Conservation (phyloP, 2,329 filamentous ascomycete genomes). For the Cladosporium velox region DNA sequence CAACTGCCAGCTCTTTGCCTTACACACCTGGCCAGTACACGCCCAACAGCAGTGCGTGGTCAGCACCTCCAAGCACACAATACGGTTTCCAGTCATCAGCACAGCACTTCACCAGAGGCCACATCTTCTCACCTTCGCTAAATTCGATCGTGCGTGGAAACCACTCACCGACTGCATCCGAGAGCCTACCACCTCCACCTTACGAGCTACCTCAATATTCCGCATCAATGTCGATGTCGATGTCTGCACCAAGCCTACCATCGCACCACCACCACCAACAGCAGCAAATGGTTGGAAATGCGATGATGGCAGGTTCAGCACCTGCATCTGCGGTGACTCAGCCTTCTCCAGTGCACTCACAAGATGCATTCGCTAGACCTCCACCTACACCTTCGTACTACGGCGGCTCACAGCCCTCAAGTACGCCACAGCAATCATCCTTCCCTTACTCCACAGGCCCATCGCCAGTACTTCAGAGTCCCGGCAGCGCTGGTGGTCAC, state of each 20-base stretch:
- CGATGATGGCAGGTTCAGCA: constrained; percentile 47
- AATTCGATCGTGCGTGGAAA: constrained; percentile 55
- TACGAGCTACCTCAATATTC: constrained; percentile 69
- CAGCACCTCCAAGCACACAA: constrained; percentile 59
- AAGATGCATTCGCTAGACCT: constrained; percentile 60
- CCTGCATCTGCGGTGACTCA: constrained; percentile 40
- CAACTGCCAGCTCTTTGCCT: constrained; percentile 48
- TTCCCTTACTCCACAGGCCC: constrained; percentile 54
- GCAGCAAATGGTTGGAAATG: constrained; percentile 49
- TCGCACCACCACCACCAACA: constrained; percentile 41
- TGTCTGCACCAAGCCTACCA: constrained; percentile 56
- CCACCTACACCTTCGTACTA: constrained; percentile 66
- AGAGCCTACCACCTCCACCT: constrained; percentile 66
- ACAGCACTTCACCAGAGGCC: constrained; percentile 50
- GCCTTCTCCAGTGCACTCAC: constrained; percentile 57
- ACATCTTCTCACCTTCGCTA: constrained; percentile 60
- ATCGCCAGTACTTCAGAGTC: constrained; percentile 52
- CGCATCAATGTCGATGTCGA: constrained; percentile 51
- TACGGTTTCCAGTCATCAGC: constrained; percentile 54
- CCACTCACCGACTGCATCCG: constrained; percentile 61
- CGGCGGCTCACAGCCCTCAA: constrained; percentile 53
- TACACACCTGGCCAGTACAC: constrained; percentile 54
- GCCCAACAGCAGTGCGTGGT: constrained; percentile 50
- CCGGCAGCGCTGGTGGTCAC: constrained; percentile 49
- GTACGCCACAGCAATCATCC: constrained; percentile 51